Conservation (phyloP, 2,329 filamentous ascomycete genomes). For the Mycosphaerella sp. region DNA sequence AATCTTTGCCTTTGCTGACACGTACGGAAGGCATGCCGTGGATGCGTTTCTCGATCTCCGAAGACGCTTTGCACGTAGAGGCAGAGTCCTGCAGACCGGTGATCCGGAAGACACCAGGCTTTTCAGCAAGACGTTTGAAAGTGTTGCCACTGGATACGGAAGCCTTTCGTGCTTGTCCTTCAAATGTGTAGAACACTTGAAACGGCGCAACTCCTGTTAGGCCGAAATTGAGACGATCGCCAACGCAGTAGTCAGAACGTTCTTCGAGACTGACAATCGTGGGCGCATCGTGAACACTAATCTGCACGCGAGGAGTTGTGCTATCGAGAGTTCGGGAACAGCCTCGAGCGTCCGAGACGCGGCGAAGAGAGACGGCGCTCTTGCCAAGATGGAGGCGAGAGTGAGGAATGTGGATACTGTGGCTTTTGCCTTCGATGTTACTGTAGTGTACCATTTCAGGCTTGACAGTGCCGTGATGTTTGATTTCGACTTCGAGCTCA, state of each 20-base stretch:
- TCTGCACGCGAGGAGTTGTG: slow-evolving; percentile 67
- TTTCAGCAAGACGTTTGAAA: slow-evolving; percentile 90
- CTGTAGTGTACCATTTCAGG: slow-evolving; percentile 77
- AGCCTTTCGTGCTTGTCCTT: slow-evolving; percentile 70
- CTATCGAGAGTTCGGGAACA: slow-evolving; percentile 71
- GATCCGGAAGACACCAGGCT: slow-evolving; percentile 81
- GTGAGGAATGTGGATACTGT: slow-evolving; percentile 78
- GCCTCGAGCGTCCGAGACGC: slow-evolving; percentile 78
- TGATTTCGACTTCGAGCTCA: slow-evolving; percentile 84
- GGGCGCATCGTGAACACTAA: slow-evolving; percentile 88
- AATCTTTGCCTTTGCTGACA: slow-evolving; percentile 75
- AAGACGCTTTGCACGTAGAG: slow-evolving; percentile 75
- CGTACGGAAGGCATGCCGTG: slow-evolving; percentile 88
- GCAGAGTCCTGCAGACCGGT: slow-evolving; percentile 82
- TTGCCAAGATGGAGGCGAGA: slow-evolving; percentile 80
- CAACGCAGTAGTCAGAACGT: slow-evolving; percentile 84
- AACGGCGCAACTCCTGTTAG: slow-evolving; percentile 88
- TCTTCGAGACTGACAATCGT: slow-evolving; percentile 83
- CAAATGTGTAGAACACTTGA: slow-evolving; percentile 86
- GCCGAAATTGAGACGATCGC: slow-evolving; percentile 87
- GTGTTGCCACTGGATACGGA: slow-evolving; percentile 65
- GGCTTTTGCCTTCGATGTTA: slow-evolving; percentile 67
- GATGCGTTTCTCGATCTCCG: slow-evolving; percentile 73
- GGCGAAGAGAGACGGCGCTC: slow-evolving; percentile 81
- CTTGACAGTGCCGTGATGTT: slow-evolving; percentile 74